phyloP scores from a whole-genome alignment of 108 stramenopile genomes.

The Nannochloropsis gaditana region DNA sequence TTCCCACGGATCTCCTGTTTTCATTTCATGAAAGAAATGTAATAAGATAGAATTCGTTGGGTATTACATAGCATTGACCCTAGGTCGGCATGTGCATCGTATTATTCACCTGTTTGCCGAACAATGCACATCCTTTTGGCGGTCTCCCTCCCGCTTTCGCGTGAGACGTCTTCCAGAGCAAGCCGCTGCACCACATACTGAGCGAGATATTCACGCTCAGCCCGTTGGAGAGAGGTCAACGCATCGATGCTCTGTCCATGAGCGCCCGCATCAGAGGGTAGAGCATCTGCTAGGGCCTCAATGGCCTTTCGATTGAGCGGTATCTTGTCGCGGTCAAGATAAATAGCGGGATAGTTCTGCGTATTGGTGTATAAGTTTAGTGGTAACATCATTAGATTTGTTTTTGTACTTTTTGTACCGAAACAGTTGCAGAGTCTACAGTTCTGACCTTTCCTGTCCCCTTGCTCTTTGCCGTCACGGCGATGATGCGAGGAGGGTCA shows the following conservation, averaged over 20 bases:
- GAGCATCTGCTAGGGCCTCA: neutral
- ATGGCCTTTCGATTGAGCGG: neutral
- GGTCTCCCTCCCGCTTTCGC: too few relatives aligned
- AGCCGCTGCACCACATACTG: neutral
- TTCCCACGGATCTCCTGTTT: neutral
- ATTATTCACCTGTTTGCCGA: slow-evolving; percentile 5
- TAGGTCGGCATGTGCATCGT: too few relatives aligned
- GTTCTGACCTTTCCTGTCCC: neutral
- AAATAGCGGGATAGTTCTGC: neutral
- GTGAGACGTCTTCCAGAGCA: neutral
- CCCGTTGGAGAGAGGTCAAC: neutral
- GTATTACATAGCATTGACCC: too few relatives aligned
- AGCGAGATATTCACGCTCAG: neutral
- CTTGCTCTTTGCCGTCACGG: neutral
- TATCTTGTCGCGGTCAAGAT: neutral
- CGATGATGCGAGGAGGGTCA: neutral
- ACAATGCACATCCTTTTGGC: neutral
- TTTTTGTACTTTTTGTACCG: too few relatives aligned
- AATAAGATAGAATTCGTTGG: too few relatives aligned
- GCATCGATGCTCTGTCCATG: neutral
- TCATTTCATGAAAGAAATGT: too few relatives aligned
- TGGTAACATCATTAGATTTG: neutral
- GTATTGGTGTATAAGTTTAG: neutral
- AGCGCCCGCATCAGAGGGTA: neutral
- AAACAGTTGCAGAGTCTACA: neutral